Conservation (phyloP, 495 filamentous ascomycete genomes). For the Pyrenula aspistea region DNA sequence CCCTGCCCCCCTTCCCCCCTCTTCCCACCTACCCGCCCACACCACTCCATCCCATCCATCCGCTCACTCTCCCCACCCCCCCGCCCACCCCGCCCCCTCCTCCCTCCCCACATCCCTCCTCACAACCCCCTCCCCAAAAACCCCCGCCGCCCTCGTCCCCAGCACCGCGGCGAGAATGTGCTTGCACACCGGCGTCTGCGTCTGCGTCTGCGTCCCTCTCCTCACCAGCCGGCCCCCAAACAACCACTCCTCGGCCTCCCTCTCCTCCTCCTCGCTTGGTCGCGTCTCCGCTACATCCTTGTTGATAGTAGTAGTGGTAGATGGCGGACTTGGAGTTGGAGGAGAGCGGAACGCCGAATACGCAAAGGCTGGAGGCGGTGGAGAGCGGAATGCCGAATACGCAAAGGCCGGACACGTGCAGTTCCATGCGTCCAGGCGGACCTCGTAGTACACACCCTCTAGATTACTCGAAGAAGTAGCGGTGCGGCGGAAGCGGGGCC, state of each 20-base stretch:
- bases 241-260: slow-evolving; percentile 2
- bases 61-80: slow-evolving; percentile 41
- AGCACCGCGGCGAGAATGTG: slow-evolving; percentile 79
- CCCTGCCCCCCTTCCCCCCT: background rate
- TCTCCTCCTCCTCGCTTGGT: background rate
- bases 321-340: too few relatives aligned
- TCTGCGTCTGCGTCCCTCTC: slow-evolving; percentile 14
- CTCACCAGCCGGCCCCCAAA: slow-evolving; percentile 39
- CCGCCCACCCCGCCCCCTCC: slow-evolving; percentile 69
- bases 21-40: background rate
- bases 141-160: slow-evolving; percentile 46
- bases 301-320: too few relatives aligned
- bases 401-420: slow-evolving; percentile 80
- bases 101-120: slow-evolving; percentile 38
- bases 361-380: background rate
- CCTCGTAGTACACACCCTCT: slow-evolving; percentile 44
- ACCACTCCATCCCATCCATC: background rate
- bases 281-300: background rate
- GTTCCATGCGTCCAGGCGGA: slow-evolving; percentile 69
- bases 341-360: background rate
- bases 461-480: slow-evolving; percentile 10
- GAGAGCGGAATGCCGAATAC: slow-evolving; percentile 49
- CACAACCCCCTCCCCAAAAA: slow-evolving; percentile 43
- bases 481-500: background rate
- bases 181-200: slow-evolving; percentile 61